Evolutionary conservation across 2,329 filamentous ascomycete genomes (phyloP), one percentile per base, ranked within the genome.

Genomic region (Pseudocercospora ulei): DNA sequence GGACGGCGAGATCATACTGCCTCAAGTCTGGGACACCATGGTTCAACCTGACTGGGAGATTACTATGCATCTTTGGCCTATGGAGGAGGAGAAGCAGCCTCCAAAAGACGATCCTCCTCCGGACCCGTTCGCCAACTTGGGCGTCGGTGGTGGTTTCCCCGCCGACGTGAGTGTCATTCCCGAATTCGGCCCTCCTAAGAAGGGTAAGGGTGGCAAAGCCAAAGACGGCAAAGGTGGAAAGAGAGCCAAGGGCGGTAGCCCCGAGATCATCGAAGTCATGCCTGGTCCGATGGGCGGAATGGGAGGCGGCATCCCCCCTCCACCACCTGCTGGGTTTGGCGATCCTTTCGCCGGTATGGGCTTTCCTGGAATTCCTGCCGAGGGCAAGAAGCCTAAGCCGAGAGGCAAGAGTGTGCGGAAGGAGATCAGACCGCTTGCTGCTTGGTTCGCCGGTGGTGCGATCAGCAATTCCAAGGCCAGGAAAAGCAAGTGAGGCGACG

Each of bases 1-100:
- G 0, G 64, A 69, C 33, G 62, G 62, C 28, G 65, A 69, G 49
- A 68, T 69, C 50, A 68, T 69, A 39, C 58, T 69, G 5, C 66
- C 66, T 2, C 64, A 66, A 43, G 61, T 68, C 8, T 69, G 66
- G 65, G 66, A 69, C 19, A 64, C 59, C 1, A 62, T 66, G 52
- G 53, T 69, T 23, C 59, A 68, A 47, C 66, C 66, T 2, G 66
- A 66, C 48, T 68, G 64, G 65, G 55, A 62, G 30, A 63, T 69
- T 41, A 65, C 57, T 6, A 69, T 69, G 65, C 63, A 66, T 46
- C 65, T 69, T 56, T 68, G 66, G 65, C 66, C 66, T 0, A 63
- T 68, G 57, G 46, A 50, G 17, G 49, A 50, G 35, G 48, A 52
- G 36, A 50, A 52, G 44, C 40, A 47, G 29, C 40, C 34, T 11